Conservation (phyloP, 257 asterid genomes). For the Solanum commersonii region DNA sequence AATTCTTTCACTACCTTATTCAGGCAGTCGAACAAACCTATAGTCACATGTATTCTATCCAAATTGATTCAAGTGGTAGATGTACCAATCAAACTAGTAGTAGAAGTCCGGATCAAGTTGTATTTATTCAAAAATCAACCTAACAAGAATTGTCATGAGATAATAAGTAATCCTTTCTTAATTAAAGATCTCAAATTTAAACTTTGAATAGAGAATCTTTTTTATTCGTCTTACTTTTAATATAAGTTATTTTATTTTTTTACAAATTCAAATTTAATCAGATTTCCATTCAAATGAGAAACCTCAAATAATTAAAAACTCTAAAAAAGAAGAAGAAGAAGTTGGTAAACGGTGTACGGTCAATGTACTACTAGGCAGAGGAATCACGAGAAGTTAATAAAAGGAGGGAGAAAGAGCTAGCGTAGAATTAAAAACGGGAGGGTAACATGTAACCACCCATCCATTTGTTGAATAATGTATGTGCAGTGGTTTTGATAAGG, state of each 20-base stretch:
- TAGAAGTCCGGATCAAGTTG: neutral
- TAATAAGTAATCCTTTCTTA: rapidly evolving
- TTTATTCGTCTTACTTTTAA: neutral
- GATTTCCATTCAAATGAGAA: rapidly evolving
- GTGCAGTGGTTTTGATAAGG: neutral
- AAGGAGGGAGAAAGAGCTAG: neutral
- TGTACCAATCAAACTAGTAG: neutral
- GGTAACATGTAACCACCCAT: conserved; percentile 15
- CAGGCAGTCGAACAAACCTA: neutral
- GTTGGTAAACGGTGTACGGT: neutral
- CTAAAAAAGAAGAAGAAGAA: too few species aligned
- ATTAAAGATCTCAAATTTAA: neutral
- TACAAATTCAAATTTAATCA: neutral
- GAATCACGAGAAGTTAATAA: neutral
- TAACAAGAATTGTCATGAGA: neutral
- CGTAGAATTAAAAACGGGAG: conserved; percentile 25
- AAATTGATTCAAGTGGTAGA: neutral
- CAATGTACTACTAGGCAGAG: neutral
- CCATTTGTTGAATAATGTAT: conserved; percentile 6
- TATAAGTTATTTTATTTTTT: neutral
- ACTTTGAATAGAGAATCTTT: rapidly evolving
- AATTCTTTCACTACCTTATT: neutral
- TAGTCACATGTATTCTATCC: neutral
- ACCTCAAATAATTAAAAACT: neutral
- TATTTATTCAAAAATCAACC: neutral